Evolutionary conservation across 2,329 filamentous ascomycete species (phyloP).

Genomic region (Cordyceps militaris): DNA sequence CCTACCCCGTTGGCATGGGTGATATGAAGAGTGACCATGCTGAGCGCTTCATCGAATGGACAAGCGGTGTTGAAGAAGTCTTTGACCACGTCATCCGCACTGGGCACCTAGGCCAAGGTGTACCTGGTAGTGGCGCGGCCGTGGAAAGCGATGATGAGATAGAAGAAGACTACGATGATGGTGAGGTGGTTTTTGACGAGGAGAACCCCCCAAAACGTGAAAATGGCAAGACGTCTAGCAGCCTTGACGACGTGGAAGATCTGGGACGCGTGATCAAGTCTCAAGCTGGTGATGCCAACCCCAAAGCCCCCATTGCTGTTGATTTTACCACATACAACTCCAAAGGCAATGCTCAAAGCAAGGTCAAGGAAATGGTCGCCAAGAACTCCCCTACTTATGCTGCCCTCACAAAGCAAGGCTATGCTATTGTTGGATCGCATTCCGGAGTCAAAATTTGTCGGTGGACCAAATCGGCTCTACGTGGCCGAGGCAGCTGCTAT

Average conservation of each 20-base stretch:
- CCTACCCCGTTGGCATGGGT: constrained; percentile 81
- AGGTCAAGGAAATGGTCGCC: constrained; percentile 90
- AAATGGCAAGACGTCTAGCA: constrained; percentile 26
- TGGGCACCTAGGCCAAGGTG: constrained; percentile 54
- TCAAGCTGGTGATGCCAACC: constrained; percentile 30
- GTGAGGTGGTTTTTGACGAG: constrained; percentile 39
- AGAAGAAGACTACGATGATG: constrained; percentile 49
- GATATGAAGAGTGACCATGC: constrained; percentile 72
- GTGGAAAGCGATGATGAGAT: constrained; percentile 79
- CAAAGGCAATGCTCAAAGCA: constrained; percentile 33
- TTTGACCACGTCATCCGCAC: constrained; percentile 56
- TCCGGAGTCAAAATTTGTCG: constrained; percentile 96
- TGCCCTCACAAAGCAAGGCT: constrained; percentile 91
- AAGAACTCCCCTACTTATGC: constrained; percentile 81
- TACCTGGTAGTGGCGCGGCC: constrained; percentile 73
- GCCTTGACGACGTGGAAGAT: constrained; percentile 77
- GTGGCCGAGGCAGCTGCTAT: constrained; percentile 91
- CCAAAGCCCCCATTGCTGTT: constrained; percentile 56
- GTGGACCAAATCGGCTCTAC: constrained; percentile 95
- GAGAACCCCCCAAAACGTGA: constrained; percentile 38
- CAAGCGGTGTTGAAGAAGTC: constrained; percentile 63
- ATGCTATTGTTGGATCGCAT: constrained; percentile 90
- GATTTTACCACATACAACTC: constrained; percentile 74
- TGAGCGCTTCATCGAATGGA: constrained; percentile 69
- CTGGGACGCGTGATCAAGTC: constrained; percentile 59